Evolutionary conservation across 805 yeast species (phyloP).

Genomic region (Saccharomycopsis amapae): DNA sequence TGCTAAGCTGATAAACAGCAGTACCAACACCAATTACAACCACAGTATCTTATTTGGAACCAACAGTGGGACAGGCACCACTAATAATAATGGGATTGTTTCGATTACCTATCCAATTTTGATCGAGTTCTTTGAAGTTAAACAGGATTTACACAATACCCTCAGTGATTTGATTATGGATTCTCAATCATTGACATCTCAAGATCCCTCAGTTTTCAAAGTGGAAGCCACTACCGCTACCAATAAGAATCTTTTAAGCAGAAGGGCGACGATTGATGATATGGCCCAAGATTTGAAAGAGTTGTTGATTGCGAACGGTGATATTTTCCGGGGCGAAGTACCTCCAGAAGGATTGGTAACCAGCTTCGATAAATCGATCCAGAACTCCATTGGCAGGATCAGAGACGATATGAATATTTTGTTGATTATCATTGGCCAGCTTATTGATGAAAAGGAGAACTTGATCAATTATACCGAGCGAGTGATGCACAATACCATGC

Average conservation of each 20-base stretch:
- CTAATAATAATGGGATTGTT: conserved; percentile 5
- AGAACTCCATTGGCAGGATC: conserved; percentile 29
- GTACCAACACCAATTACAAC: not conserved
- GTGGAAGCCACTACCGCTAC: conserved; percentile 38
- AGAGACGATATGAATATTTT: conserved; percentile 31
- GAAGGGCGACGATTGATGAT: conserved; percentile 34
- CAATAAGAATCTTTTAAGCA: conserved; percentile 5
- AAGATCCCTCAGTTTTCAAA: conserved; percentile 68
- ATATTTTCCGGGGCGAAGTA: not conserved
- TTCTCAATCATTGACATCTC: conserved; percentile 60
- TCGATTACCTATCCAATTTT: conserved; percentile 29
- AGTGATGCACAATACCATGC: conserved; percentile 67
- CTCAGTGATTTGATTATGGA: conserved; percentile 55
- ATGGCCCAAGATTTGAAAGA: conserved; percentile 42
- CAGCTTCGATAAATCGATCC: conserved; percentile 28
- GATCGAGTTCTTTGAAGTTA: conserved; percentile 66
- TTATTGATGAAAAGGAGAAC: conserved; percentile 65
- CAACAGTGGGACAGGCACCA: not conserved
- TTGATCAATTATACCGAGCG: conserved; percentile 68
- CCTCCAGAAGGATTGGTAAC: conserved; percentile 21
- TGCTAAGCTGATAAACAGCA: not conserved
- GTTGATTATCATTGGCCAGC: conserved; percentile 41
- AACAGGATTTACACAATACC: conserved; percentile 63
- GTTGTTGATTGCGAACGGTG: conserved; percentile 41
- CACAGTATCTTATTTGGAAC: not conserved